Evolutionary conservation across 768 basidiomycete species (phyloP), one percentile per base, ranked within the genome.

Genomic region (Amanita brunnescens): DNA sequence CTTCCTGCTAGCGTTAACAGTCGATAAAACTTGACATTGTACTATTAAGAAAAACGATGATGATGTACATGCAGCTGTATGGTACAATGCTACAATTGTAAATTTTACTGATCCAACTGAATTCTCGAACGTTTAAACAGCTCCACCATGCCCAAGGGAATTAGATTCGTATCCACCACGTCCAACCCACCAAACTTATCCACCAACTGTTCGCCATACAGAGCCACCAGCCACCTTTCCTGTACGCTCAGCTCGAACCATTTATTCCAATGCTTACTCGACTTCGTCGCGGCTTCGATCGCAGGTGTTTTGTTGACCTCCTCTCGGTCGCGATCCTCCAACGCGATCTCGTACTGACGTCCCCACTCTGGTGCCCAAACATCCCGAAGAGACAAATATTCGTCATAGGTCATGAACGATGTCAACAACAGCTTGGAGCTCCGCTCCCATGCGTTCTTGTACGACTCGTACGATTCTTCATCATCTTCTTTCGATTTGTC

Each of bases 201-300:
- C 6, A 39, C 10, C 38, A 39, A 39, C 10, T 39, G 38, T 20
- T 39, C 18, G 18, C 38, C 18, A n/a, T 72, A 72, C 32, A 68
- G 57, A 20, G 64, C 62, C 26, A 68, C 53, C 18, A 71, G 57
- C 71, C 71, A 73, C 35, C 57, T 55, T 13, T 65, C 57, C 47
- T 71, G 69, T 56, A 62, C 66, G 26, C 59, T 59, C 57, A 63
- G n/a, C 6, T 14, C 18, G 23, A 13, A 29, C 37, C 46, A 1
- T 30, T 20, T 58, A 55, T 1, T 3, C 42, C 50, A 34, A 23
- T 44, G 10, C 21, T 42, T 37, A 33, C 41, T 44, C 41, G 50
- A 44, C 14, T 44, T 10, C 16, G 44, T 1, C 13, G 41, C 41
- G 10, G 32, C 50, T 7, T 21, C 24, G 12, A 51, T 34, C 13